Conservation (phyloP, 257 asterid genomes). For the Petrea volubilis region DNA sequence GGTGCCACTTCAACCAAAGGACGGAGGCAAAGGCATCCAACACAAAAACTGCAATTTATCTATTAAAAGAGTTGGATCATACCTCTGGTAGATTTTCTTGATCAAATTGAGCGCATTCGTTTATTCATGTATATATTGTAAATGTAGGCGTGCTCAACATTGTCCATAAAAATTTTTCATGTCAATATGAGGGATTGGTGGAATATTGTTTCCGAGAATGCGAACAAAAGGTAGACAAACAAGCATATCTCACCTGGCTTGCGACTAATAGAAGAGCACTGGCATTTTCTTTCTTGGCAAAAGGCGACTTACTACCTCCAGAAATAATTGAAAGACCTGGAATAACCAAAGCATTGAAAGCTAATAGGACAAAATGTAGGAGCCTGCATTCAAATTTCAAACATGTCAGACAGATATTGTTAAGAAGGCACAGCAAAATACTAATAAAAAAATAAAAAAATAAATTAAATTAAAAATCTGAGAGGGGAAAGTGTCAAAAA, state of each 20-base stretch:
- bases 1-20: constrained; percentile 56
- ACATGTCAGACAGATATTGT: constrained; percentile 19
- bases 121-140: not conserved
- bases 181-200: not conserved
- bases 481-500: not conserved
- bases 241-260: constrained; percentile 69
- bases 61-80: not conserved
- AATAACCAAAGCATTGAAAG: constrained; percentile 67
- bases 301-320: constrained; percentile 62
- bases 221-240: not conserved
- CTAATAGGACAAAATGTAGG: constrained; percentile 63
- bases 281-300: constrained; percentile 69
- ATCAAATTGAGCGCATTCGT: not conserved
- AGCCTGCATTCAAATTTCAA: no score
- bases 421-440: constrained; percentile 14
- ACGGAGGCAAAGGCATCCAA: not conserved
- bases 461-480: not conserved
- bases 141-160: not conserved
- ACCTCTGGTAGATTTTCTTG: not conserved
- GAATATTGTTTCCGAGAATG: not conserved
- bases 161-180: not conserved
- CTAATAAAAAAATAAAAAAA: no score
- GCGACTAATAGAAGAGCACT: constrained; percentile 80
- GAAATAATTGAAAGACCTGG: constrained; percentile 60
- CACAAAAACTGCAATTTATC: not conserved